Base-by-base conservation (phyloP, 768 basidiomycete species). In the Kwoniella shandongensis region DNA sequence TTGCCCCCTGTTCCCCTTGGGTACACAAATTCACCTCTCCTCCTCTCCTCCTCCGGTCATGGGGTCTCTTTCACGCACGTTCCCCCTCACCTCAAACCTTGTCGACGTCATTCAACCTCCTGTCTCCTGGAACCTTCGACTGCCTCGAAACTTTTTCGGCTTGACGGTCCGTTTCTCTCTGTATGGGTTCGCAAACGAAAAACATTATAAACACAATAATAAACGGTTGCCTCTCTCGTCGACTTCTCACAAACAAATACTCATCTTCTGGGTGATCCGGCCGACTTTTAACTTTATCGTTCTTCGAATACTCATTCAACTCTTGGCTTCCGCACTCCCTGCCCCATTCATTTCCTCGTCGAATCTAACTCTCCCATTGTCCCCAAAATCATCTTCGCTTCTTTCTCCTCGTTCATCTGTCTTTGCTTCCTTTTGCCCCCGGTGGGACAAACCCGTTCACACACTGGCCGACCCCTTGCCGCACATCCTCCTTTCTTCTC, bases 231-330 rank as follows among this genome's bases (percentile, higher is more conserved):
- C n/a, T n/a, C n/a, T n/a, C n/a, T n/a, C n/a, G n/a, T n/a, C n/a
- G n/a, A n/a, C n/a, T n/a, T n/a, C n/a, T 17, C 41, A 17, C 13
- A 11, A 42, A 20, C 18, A 42, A 42, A 42, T 20, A 20, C 25
- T 23, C 11, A 25, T 25, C 44, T 54, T 54, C 52, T 46, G 18
- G 44, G 42, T 54, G 44, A 32, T 54, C 52, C 52, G 52, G 30
- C 52, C 52, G 52, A 36, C 25, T 15, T 22, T 22, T 22, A 18
- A 36, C 8, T 36, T 36, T 36, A 8, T 36, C 17, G 8, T 8
- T 44, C 41, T 44, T 44, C 4, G 7, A 22, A 7, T 39, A 51
- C 22, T 8, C 20, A 18, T 38, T 25, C 35, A 27, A 51, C 23
- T 30, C 50, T n/a, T 51, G n/a, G n/a, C n/a, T n/a, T n/a, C n/a